Evolutionary conservation across 2,329 filamentous ascomycete species (phyloP), one percentile per base, ranked within the genome.

Genomic region (Neonectria punicea): DNA sequence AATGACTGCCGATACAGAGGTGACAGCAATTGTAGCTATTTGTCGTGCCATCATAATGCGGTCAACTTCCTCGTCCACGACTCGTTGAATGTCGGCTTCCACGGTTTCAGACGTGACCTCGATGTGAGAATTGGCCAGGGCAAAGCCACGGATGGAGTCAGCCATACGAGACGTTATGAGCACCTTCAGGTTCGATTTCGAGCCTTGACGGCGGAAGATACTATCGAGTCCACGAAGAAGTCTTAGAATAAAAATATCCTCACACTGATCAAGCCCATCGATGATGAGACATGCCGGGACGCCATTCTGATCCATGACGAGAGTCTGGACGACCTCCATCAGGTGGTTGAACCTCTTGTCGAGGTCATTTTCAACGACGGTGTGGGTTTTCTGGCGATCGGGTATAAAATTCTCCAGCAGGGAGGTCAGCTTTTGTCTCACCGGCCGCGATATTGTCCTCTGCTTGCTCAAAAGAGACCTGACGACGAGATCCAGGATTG

Each of bases 31-130:
- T 7, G 63, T 63, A 28, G 58, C 62, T 39, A 71, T 71, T 14
- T 67, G 68, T 7, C 69, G 66, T 16, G 68, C 58, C 32, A 61
- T 49, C 18, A 67, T 63, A n/a, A 71, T 71, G 34, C 66, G 64
- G 18, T 67, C 64, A 13, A 71, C 59, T 28, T 71, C 66, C 30
- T 70, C 66, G 8, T 70, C 68, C 3, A 71, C 69, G 5, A 71
- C 66, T 2, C 49, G 62, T 47, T 69, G 61, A 30, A 71, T 71
- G 39, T 71, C 69, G 5, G 43, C 47, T 18, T 63, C 61, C 18
- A 70, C 56, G 14, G 54, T 34, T 3, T 61, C 58, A 1, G 63
- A 61, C 2, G 63, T 65, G 9, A 71, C 54, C 22, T 70, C 59
- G 18, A 70, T 63, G 18, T 71, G 69, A 14, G 58, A 36, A 11